A percentile compares a stretch with the other conserved stretches of the same genome.
Evolutionary conservation across 2,329 filamentous ascomycete genomes (phyloP).

Genomic region (Cephalotrichum gorgonifer): DNA sequence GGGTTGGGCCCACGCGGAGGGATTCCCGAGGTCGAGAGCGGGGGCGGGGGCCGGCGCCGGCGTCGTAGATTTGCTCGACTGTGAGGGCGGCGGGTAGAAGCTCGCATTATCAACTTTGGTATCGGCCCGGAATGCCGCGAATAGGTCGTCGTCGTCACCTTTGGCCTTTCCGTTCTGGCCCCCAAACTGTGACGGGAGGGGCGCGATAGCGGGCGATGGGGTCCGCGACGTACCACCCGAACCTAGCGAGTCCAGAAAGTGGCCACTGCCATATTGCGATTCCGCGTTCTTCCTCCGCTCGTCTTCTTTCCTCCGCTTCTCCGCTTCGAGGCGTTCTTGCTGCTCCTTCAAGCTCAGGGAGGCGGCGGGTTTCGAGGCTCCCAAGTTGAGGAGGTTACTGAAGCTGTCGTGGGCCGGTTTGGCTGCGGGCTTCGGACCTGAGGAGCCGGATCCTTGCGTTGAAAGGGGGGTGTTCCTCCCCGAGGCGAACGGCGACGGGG

Average conservation of each 20-base stretch:
- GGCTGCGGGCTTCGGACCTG: constrained; percentile 29
- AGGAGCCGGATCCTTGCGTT: constrained; percentile 31
- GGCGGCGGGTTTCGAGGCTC: constrained; percentile 46
- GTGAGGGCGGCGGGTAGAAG: constrained; percentile 44
- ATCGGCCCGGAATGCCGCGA: constrained; percentile 56
- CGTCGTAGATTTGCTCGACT: constrained; percentile 18
- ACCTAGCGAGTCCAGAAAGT: constrained; percentile 68
- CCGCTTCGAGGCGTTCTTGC: constrained; percentile 54
- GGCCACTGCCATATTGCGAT: constrained; percentile 64
- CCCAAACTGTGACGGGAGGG: constrained; percentile 11
- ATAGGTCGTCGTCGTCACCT: constrained; percentile 50
- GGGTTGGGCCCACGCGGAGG: constrained; percentile 40
- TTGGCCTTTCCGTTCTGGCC: constrained; percentile 16
- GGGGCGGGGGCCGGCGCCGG: constrained; percentile 30
- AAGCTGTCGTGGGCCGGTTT: constrained; percentile 63
- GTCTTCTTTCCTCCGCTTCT: constrained; percentile 63
- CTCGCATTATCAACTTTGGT: constrained; percentile 59
- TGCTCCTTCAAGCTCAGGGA: constrained; percentile 73
- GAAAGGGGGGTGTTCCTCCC: constrained; percentile 47
- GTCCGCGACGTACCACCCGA: constrained; percentile 37
- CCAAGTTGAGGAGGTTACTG: constrained; percentile 60
- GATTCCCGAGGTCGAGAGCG: constrained; percentile 40
- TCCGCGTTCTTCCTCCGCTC: constrained; percentile 63
- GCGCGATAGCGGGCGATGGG: constrained; percentile 28
- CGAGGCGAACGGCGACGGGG: constrained; percentile 44